Evolutionary conservation across 192 early-diverging fungal genomes (phyloP).

Genomic region (Allomyces arbusculus): DNA sequence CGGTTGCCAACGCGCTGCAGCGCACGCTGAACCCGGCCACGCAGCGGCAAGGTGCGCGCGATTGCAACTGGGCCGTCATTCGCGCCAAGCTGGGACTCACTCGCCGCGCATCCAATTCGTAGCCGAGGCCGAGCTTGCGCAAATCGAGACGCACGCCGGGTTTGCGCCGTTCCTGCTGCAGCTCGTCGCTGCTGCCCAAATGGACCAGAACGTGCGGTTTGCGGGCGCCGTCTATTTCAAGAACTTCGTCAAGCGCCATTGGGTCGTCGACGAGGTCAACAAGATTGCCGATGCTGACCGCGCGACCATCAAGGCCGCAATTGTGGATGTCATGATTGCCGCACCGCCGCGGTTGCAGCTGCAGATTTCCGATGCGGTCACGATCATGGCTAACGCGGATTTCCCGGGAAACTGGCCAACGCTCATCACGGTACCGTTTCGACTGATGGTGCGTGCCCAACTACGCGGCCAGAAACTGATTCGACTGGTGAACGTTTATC

Average conservation of each 20-base stretch:
- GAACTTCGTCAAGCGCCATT: slow-evolving; percentile 80
- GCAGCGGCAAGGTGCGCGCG: no score
- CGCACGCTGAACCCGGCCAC: no score
- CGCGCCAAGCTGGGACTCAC: no score
- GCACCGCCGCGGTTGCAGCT: slow-evolving; percentile 58
- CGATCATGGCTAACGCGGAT: slow-evolving; percentile 77
- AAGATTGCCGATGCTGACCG: slow-evolving; percentile 43
- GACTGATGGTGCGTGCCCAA: no score
- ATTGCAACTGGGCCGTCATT: no score
- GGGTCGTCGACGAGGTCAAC: slow-evolving; percentile 29
- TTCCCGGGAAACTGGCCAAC: slow-evolving; percentile 78
- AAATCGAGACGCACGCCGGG: neutral
- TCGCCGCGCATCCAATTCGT: no score
- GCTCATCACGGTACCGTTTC: slow-evolving; percentile 37
- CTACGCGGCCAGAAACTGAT: neutral
- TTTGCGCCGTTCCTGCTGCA: slow-evolving; percentile 55
- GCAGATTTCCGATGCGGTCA: slow-evolving; percentile 81
- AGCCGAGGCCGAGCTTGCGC: neutral
- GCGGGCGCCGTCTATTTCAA: slow-evolving; percentile 83
- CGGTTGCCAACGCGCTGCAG: no score
- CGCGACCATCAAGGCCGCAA: slow-evolving; percentile 52
- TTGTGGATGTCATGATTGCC: slow-evolving; percentile 71
- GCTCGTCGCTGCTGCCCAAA: slow-evolving; percentile 39
- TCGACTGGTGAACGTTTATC: neutral
- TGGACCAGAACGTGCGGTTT: slow-evolving; percentile 44